A percentile compares a stretch with the other conserved stretches of the same genome.
Conservation (phyloP, 164 flowering plant genomes). For the Dillenia suffruticosa region DNA sequence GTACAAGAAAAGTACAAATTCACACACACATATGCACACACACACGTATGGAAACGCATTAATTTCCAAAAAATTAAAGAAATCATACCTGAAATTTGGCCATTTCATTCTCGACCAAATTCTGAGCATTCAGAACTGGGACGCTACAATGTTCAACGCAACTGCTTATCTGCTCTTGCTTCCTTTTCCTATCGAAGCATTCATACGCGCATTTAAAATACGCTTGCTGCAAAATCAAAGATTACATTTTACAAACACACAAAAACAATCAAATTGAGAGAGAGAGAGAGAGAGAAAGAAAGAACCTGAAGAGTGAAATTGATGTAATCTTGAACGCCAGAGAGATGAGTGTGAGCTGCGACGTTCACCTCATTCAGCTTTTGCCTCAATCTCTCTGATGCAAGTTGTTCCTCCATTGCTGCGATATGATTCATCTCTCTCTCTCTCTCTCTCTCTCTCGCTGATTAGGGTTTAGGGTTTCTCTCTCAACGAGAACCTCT, state of each 20-base stretch:
- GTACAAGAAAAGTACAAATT: too few species aligned
- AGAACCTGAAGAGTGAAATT: conserved; percentile 96
- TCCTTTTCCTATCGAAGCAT: conserved; percentile 84
- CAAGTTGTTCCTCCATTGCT: conserved; percentile 66
- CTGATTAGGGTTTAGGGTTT: conserved; percentile 1
- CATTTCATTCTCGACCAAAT: conserved; percentile 79
- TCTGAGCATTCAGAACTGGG: conserved; percentile 75
- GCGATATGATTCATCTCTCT: conserved; percentile 59
- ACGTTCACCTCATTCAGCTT: conserved; percentile 71
- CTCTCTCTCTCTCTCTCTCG: conserved; percentile 4
- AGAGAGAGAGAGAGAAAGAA: not conserved
- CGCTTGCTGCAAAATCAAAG: conserved; percentile 60
- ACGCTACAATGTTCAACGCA: conserved; percentile 90
- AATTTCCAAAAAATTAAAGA: not conserved
- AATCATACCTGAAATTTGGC: conserved; percentile 75
- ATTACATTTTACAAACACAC: not conserved
- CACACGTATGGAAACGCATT: too few species aligned
- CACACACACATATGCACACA: too few species aligned
- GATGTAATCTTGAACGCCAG: conserved; percentile 78
- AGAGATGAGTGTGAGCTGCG: conserved; percentile 76
- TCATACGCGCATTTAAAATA: conserved; percentile 94
- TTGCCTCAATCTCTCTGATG: conserved; percentile 60
- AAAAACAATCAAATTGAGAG: not conserved
- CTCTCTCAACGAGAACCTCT: too few species aligned
- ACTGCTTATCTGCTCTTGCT: conserved; percentile 60